These are phyloP conservation scores for Boletus tomentosulus DNA, from an alignment of 768 basidiomycete species.

Conservation along the genomic window DNA sequence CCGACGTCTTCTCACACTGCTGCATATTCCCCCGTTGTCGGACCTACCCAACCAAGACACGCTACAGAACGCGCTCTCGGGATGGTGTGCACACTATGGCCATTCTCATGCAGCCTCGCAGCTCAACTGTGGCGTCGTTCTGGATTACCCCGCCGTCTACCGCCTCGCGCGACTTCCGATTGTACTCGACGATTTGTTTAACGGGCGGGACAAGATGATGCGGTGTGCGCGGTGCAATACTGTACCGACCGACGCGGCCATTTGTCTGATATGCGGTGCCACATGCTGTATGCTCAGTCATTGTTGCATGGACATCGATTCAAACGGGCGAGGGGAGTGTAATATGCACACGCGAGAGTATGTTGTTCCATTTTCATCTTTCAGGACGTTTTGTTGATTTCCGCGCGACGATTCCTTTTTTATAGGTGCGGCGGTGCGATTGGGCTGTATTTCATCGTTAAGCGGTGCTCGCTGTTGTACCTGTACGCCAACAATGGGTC, in stretches of 20 bases:
- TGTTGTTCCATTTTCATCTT: constrained; percentile 31
- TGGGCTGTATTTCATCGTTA: constrained; percentile 88
- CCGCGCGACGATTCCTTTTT: neutral
- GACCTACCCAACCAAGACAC: constrained; percentile 81
- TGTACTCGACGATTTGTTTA: constrained; percentile 79
- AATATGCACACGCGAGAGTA: constrained; percentile 94
- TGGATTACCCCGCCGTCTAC: constrained; percentile 84
- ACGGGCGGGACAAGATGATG: constrained; percentile 66
- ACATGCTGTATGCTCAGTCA: constrained; percentile 88
- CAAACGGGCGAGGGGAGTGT: constrained; percentile 74
- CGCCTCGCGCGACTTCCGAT: constrained; percentile 77
- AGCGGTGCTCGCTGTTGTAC: constrained; percentile 86
- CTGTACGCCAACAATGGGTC: constrained; percentile 88
- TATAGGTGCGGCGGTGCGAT: constrained; percentile 83
- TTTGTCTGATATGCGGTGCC: constrained; percentile 88
- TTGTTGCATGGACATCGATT: constrained; percentile 73
- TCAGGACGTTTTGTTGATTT: neutral
- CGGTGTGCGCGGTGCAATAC: constrained; percentile 74
- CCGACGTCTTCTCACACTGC: constrained; percentile 62
- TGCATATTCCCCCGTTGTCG: constrained; percentile 77
- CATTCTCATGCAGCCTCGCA: constrained; percentile 76
- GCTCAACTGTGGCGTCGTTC: constrained; percentile 68
- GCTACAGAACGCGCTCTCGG: constrained; percentile 81
- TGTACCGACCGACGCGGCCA: constrained; percentile 79
- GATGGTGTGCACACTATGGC: constrained; percentile 89